A percentile compares a stretch with the other conserved stretches of the same genome.
phyloP scores from a whole-genome alignment of 306 rosid species.

The Potentilla sterilis region DNA sequence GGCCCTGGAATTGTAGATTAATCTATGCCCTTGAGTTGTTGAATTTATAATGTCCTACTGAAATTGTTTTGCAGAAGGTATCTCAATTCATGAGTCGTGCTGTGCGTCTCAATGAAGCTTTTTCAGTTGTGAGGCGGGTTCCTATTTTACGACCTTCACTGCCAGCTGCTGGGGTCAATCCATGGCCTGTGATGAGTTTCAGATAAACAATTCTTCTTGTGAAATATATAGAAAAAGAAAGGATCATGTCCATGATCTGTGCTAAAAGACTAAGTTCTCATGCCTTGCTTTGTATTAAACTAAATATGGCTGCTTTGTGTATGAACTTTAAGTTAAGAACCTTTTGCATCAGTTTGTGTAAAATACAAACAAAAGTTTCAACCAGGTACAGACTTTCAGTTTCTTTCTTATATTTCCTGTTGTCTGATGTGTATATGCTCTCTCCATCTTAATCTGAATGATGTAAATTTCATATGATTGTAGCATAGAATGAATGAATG shows the following conservation, averaged over 20 bases:
- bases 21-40: no score
- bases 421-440: not conserved
- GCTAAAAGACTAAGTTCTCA: not conserved
- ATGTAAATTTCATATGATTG: not conserved
- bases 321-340: not conserved
- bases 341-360: conserved; percentile 14
- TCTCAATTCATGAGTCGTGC: conserved; percentile 76
- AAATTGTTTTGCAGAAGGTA: conserved; percentile 62
- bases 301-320: conserved; percentile 7
- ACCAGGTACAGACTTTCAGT: not conserved
- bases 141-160: conserved; percentile 84
- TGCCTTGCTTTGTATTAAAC: conserved; percentile 11
- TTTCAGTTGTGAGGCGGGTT: conserved; percentile 85
- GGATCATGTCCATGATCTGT: not conserved
- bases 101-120: conserved; percentile 92
- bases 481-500: not conserved
- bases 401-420: not conserved
- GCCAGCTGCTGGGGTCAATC: conserved; percentile 65
- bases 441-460: not conserved
- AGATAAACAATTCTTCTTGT: conserved; percentile 46
- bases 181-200: conserved; percentile 88
- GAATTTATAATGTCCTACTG: conserved; percentile 13
- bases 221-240: conserved; percentile 20
- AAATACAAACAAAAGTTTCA: conserved; percentile 9
- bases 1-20: not conserved